These are phyloP conservation scores for Flagelloscypha sp. DNA, from an alignment of 768 basidiomycete genomes.

Conservation along the genomic window DNA sequence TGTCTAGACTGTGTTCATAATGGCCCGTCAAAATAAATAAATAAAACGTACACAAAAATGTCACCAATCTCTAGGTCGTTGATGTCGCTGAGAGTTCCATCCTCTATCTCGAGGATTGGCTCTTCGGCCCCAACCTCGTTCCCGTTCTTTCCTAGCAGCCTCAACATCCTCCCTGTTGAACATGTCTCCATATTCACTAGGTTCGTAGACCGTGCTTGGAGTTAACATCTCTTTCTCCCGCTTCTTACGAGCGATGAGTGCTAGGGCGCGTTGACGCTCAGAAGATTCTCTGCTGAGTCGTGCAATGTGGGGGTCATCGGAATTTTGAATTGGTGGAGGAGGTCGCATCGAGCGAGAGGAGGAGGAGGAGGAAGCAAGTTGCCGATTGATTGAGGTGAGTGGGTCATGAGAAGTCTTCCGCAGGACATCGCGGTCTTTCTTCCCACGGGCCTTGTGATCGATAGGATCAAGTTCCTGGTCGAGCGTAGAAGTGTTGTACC, in stretches of 20 bases:
- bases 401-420: conserved; percentile 64
- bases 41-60: too few relatives aligned
- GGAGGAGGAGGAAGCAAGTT: conserved; percentile 39
- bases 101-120: conserved; percentile 7
- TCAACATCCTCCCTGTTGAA: conserved; percentile 66
- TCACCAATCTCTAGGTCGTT: too few relatives aligned
- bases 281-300: conserved; percentile 66
- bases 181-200: conserved; percentile 54
- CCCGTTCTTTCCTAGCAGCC: conserved; percentile 51
- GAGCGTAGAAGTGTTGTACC: conserved; percentile 47
- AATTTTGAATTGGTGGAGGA: conserved; percentile 12
- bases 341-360: conserved; percentile 17
- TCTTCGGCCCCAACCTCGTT: conserved; percentile 26
- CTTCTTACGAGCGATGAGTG: conserved; percentile 58
- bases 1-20: too few relatives aligned
- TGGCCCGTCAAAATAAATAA: too few relatives aligned
- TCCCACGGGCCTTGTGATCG: conserved; percentile 22
- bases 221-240: conserved; percentile 61
- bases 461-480: conserved; percentile 20
- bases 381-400: conserved; percentile 62
- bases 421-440: conserved; percentile 46
- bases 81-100: conserved; percentile 5
- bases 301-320: conserved; percentile 31
- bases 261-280: conserved; percentile 69
- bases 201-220: conserved; percentile 54